Base-by-base conservation (phyloP, 768 basidiomycete species). In the Pleurotus sapidus region DNA sequence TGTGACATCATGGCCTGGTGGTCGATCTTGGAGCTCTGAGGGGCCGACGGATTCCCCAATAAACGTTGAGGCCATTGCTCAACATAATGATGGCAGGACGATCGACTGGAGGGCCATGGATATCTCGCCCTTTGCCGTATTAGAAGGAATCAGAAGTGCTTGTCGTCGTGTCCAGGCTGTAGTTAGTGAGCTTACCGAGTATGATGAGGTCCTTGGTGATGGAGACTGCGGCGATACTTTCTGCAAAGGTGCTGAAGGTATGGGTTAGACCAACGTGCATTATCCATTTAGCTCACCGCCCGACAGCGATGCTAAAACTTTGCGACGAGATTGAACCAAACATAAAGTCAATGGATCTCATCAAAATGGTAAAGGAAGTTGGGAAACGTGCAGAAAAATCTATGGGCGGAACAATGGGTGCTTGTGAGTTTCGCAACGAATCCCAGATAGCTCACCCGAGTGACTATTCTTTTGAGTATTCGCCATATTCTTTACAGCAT, bases 211-310 rank as follows among this genome's bases (percentile, higher is more conserved):
- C 24, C 74, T 81, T 6, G 84, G 86, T 24, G 85, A 87, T 66
- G 86, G 84, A 5, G 84, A 87, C 64, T 84, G 84, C 47, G 84
- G 86, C 7, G 70, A 79, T 39, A 86, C 84, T 5, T 82, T 86
- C 58, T 73, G 79, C 7, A 70, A 77, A 3, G 84, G 85, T 8
- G 75, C 76, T 5, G 67, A 58, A 68, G 73, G 70, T 73, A 49
- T 8, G 43, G 45, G 20, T 8, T 17, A n/a, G n/a, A n/a, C 7
- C 5, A 37, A 15, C 38, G 11, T 38, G 12, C 23, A 50, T 7
- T 17, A 50, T 25, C 24, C 30, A 34, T 11, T 34, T 11, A 20
- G 20, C 30, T 34, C 8, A 34, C 11, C 8, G 30, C 9, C 30
- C 34, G 66, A 72, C 8, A 60, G 57, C 18, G 65, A 65, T 27